Evolutionary conservation across 177 flowering plant species (phyloP), one percentile per base, ranked within the genome.

Genomic region (Vitis hybrid): DNA sequence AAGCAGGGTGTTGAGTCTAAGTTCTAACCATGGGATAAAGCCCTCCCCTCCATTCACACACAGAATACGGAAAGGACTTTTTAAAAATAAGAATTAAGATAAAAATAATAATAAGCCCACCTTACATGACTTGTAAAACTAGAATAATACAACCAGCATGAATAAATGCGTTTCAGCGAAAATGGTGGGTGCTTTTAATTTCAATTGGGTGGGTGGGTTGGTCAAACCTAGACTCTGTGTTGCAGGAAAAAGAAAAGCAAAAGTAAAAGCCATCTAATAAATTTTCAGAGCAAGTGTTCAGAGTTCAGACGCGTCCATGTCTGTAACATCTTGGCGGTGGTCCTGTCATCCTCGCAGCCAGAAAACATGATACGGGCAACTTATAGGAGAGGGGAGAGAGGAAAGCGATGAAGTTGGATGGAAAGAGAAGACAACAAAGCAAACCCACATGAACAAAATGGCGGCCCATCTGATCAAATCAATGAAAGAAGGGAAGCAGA

Each of bases 391-490:
- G 49, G 21, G 16, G 18, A 9, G 53, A 19, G 48, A 33, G n/a
- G 48, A 10, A 7, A 22, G 31, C 5, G 14, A 22, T 19, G 22
- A 60, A 39, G 48, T 8, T 8, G 9, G 48, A 39, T 39, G 2
- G 48, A 18, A 58, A 73, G 45, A 48, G 49, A 26, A 56, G 19
- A n/a, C 60, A 64, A 51, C 31, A 67, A 48, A 72, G 49, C 16
- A 56, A 48, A 51, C 26, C 66, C 33, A 29, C 45, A 56, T 18
- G 67, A 59, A 76, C 74, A 80, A 80, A 84, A 76, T 79, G 87
- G 83, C 87, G 89, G 89, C 89, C 81, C 72, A 70, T 65, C 75
- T 66, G 76, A 83, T 80, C 80, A 79, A 77, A 83, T 77, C 80
- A 74, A 69, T 72, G 76, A 65, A 21, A 55, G 59, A 39, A 19